Conservation (phyloP, 257 asterid species). For the Solanum lycopersicoides region DNA sequence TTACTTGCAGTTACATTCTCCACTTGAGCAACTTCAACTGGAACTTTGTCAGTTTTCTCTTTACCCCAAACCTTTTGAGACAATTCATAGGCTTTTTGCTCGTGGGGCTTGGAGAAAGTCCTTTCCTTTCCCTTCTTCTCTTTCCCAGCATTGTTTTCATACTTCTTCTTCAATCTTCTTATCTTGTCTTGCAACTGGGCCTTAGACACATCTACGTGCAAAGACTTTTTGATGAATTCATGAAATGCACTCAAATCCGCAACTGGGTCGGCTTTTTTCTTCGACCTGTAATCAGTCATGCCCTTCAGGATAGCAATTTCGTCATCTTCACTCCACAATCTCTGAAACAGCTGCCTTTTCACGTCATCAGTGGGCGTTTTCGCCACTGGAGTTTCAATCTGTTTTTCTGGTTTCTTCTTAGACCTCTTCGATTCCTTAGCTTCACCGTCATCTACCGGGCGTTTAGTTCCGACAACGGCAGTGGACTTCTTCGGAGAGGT, state of each 20-base stretch:
- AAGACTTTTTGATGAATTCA: constrained; percentile 34
- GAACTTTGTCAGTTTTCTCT: constrained; percentile 1
- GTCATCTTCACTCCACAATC: constrained; percentile 60
- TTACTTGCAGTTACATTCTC: constrained; percentile 12
- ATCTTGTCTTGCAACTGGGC: constrained; percentile 54
- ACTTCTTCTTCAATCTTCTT: constrained; percentile 42
- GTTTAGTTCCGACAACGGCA: constrained; percentile 21
- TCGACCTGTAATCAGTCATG: constrained; percentile 25
- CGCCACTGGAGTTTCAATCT: constrained; percentile 6
- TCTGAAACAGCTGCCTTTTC: constrained; percentile 32
- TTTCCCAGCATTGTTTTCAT: constrained; percentile 23
- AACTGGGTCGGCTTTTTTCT: constrained; percentile 29
- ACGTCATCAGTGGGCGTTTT: constrained; percentile 10
- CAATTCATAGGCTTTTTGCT: constrained; percentile 31
- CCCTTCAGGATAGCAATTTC: constrained; percentile 49
- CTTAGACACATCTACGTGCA: constrained; percentile 28
- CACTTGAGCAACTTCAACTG: constrained; percentile 7
- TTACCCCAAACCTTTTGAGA: constrained; percentile 45
- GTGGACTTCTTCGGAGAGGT: constrained; percentile 6
- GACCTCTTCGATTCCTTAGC: constrained; percentile 29
- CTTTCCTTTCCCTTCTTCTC: constrained; percentile 31
- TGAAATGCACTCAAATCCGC: constrained; percentile 32
- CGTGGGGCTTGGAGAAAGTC: constrained; percentile 32
- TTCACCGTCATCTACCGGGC: constrained; percentile 20
- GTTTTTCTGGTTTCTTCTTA: constrained; percentile 26